Conservation (phyloP, 2,329 filamentous ascomycete species). For the Microdochium paspali region DNA sequence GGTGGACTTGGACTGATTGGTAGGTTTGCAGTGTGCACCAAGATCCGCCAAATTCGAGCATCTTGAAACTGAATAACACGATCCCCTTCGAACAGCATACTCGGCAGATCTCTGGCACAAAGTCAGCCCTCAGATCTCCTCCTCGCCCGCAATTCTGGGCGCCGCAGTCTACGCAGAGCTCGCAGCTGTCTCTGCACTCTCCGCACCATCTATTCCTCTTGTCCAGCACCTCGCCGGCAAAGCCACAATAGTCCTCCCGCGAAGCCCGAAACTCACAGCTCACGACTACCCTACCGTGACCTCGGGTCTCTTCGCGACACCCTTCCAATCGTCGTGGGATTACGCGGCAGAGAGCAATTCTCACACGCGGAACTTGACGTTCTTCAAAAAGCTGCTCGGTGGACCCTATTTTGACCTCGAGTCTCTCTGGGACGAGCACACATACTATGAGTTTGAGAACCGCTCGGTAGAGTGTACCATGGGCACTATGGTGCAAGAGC, state of each 20-base stretch:
- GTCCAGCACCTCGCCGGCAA: conserved; percentile 15
- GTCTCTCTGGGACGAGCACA: conserved; percentile 55
- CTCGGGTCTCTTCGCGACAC: conserved; percentile 27
- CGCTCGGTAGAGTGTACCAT: conserved; percentile 50
- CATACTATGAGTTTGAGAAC: conserved; percentile 46
- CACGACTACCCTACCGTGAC: conserved; percentile 23
- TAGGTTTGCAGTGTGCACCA: too few species aligned
- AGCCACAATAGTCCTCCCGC: conserved; percentile 2
- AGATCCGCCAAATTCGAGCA: background rate
- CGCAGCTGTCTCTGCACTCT: conserved; percentile 12
- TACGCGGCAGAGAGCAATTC: conserved; percentile 35
- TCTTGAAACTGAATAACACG: background rate
- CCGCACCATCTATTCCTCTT: conserved; percentile 7
- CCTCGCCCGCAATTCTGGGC: background rate
- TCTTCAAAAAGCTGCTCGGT: conserved; percentile 41
- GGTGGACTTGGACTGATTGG: background rate
- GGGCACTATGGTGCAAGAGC: conserved; percentile 53
- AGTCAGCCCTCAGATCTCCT: background rate
- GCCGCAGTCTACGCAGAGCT: conserved; percentile 2
- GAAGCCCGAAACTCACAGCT: conserved; percentile 12
- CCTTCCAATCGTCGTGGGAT: conserved; percentile 32
- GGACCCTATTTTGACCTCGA: conserved; percentile 55
- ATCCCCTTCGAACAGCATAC: background rate
- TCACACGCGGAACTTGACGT: conserved; percentile 43
- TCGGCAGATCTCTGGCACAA: background rate